Evolutionary conservation across 495 filamentous ascomycete species (phyloP).

Genomic region (Neurospora pannonica): DNA sequence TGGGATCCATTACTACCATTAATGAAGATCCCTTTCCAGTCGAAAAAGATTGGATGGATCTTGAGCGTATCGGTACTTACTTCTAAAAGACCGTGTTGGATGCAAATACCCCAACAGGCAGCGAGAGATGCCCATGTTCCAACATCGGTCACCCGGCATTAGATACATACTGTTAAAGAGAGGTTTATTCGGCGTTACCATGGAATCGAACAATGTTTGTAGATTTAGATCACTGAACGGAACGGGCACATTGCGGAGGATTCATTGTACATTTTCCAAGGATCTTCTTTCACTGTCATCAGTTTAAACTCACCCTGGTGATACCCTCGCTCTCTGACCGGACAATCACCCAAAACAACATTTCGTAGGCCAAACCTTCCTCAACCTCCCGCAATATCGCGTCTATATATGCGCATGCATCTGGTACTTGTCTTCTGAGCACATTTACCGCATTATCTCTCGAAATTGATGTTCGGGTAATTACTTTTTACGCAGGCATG

Average conservation of each 20-base stretch:
- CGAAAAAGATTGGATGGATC: background rate
- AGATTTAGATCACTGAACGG: background rate
- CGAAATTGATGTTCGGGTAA: too few relatives aligned
- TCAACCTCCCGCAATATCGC: background rate
- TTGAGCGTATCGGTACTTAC: background rate
- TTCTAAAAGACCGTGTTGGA: background rate
- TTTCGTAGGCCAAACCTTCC: background rate
- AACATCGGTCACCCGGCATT: background rate
- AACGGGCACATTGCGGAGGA: background rate
- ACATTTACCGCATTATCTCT: too few relatives aligned
- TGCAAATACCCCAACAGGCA: background rate
- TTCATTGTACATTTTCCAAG: background rate
- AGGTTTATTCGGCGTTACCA: background rate
- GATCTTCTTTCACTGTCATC: background rate
- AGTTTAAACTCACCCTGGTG: background rate
- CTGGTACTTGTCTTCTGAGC: background rate
- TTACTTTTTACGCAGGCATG: too few relatives aligned
- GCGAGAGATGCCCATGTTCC: background rate
- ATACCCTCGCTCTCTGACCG: background rate
- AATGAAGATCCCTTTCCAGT: background rate
- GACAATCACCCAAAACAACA: background rate
- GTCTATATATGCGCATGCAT: background rate
- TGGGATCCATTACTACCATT: background rate
- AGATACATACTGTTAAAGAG: background rate
- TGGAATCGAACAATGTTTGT: background rate